Evolutionary conservation across 2,329 filamentous ascomycete species (phyloP), one percentile per base, ranked within the genome.

Genomic region (Botrytis sinoallii): DNA sequence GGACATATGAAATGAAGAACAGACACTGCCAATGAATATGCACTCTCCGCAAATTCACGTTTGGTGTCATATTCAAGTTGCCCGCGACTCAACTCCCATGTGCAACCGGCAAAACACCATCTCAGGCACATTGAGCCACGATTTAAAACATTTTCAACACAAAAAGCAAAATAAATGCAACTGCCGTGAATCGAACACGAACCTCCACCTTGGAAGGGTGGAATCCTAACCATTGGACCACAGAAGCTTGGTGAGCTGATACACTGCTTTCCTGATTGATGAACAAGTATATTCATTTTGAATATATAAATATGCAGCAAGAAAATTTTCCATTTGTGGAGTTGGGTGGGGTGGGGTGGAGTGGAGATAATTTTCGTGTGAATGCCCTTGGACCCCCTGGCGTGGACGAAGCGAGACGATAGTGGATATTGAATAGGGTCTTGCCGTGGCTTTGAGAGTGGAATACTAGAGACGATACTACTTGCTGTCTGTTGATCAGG

Each of bases 141-240:
- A n/a, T n/a, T n/a, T n/a, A n/a, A n/a, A n/a, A n/a, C n/a, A n/a
- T n/a, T n/a, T n/a, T n/a, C n/a, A n/a, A n/a, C n/a, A n/a, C n/a
- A n/a, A n/a, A n/a, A n/a, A n/a, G n/a, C n/a, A 55, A 29, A 55
- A 55, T 3, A 1, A 8, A 18, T 55, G 52, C 52, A 55, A 55
- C 52, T 55, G 52, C 52, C 40, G 42, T 29, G 32, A 46, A 60
- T 71, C 40, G 69, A 63, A 65, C 63, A 48, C 63, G n/a, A 35
- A 65, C 63, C 63, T 65, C 63, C 63, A 65, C 63, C 63, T 55
- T 64, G 63, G 63, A 65, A 65, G 63, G 63, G 63, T 65, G 63
- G 63, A 65, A 64, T 64, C 40, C 61, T 64, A 64, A 64, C 61
- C 61, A 64, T 64, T 64, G 61, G 61, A 64, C 61, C 63, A 65